Percentiles rank a stretch among this genome's conserved stretches.
These are phyloP conservation scores for Phytophthora litchii DNA, from an alignment of 352 stramenopile genomes.

Conservation along the genomic window DNA sequence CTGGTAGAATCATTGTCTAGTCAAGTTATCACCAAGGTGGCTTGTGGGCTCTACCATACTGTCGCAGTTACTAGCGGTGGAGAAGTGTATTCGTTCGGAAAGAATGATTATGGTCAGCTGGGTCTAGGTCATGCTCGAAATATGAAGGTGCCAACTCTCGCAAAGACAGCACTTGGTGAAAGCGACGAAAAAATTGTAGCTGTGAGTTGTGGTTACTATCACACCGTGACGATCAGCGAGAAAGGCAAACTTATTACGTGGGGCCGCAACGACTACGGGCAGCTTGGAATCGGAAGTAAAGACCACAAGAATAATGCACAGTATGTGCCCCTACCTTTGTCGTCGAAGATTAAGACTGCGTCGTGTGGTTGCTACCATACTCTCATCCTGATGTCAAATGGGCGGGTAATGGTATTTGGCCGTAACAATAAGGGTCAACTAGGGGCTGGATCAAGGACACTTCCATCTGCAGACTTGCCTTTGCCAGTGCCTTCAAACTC, in stretches of 20 bases:
- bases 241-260: slow-evolving; percentile 88
- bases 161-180: slow-evolving; percentile 69
- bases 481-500: slow-evolving; percentile 79
- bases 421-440: slow-evolving; percentile 90
- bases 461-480: slow-evolving; percentile 82
- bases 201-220: slow-evolving; percentile 87
- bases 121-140: slow-evolving; percentile 81
- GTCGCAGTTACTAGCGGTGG: slow-evolving; percentile 61
- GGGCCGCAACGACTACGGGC: slow-evolving; percentile 87
- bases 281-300: slow-evolving; percentile 88
- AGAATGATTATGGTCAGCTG: slow-evolving; percentile 89
- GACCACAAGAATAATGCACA: slow-evolving; percentile 87
- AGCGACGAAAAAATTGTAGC: slow-evolving; percentile 80
- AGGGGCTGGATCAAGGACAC: slow-evolving; percentile 69
- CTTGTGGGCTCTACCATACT: slow-evolving; percentile 86
- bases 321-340: slow-evolving; percentile 78
- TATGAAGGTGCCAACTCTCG: slow-evolving; percentile 71
- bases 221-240: slow-evolving; percentile 79
- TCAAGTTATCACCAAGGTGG: slow-evolving; percentile 73
- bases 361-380: slow-evolving; percentile 89
- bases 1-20: slow-evolving; percentile 72
- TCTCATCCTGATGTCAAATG: slow-evolving; percentile 77
- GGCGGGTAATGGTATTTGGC: slow-evolving; percentile 87
- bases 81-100: slow-evolving; percentile 87
- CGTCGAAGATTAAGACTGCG: slow-evolving; percentile 74